Evolutionary conservation across 208 protist species (phyloP), one percentile per base, ranked within the genome.

Genomic region (Trypanosoma lewisi): DNA sequence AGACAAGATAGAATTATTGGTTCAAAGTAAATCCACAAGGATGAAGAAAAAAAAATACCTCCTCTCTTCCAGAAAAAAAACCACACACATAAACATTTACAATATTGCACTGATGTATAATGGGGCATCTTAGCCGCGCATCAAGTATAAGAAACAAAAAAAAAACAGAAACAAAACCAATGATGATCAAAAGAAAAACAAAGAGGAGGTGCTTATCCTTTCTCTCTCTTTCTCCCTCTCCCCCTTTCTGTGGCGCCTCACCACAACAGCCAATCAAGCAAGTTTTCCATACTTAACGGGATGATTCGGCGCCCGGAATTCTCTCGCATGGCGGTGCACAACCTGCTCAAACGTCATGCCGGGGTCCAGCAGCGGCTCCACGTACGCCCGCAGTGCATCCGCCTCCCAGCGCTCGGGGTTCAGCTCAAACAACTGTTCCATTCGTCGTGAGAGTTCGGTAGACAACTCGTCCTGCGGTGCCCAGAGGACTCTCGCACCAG

Each of bases 251-350:
- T n/a, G n/a, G n/a, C n/a, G n/a, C n/a, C n/a, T n/a, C n/a, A n/a
- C n/a, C n/a, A n/a, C n/a, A n/a, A n/a, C n/a, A n/a, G n/a, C n/a
- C 11, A 36, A 45, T 58, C 34, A 78, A 4, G 44, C 52, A 16
- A 93, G 79, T 28, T 54, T 68, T 0, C 77, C 64, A 54, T 91
- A 94, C 51, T 57, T 78, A 17, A 86, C 63, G 0, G 80, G 75
- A 47, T 87, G 53, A 7, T 82, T 80, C 28, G 87, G 87, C 36
- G 79, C 63, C 5, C 82, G 70, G 54, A 83, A 87, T 63, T 91
- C 87, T 4, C 77, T 76, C 2, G 75, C 78, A 54, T 83, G 72
- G 9, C 84, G 78, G 19, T 70, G 27, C 19, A 91, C 78, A 50
- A 81, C 59, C 56, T 84, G 74, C 27, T 74, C 66, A 67, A 94